Base-by-base conservation (phyloP, 495 filamentous ascomycete genomes). In the Aspergillus olivimuriae region DNA sequence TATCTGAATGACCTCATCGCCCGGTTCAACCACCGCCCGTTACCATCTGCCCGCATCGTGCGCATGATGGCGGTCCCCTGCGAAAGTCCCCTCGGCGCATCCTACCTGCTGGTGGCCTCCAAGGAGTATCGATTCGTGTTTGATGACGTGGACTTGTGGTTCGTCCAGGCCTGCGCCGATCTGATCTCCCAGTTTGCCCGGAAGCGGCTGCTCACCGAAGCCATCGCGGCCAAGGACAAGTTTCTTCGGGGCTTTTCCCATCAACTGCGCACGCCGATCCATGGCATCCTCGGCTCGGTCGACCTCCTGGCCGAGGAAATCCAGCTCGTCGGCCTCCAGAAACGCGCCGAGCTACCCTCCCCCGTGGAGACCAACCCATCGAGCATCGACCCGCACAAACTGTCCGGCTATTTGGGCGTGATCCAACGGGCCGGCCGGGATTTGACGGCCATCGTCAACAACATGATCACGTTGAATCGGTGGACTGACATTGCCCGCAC, bases 261-360 rank as follows among this genome's bases (percentile, higher is more conserved):
- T 16, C 44, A 53, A 17, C 39, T 51, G 10, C 44, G 44, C 12
- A 43, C 31, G 15, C 48, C 44, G 1, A 26, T 51, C 4, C 48
- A 51, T 36, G 48, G 48, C 1, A 51, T 51, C 19, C 33, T 51
- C 2, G 48, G 48, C 4, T 46, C 23, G 23, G 38, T 33, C 14
- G 43, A 51, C 33, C 24, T 51, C 5, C 39, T 51, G 12, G 18
- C n/a, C n/a, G 48, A 51, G 24, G 24, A 28, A 11, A 11, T 28
- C 5, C 24, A 28, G 24, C 11, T 11, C 24, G 11, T 11, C 5
- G 11, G 11, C 5, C 24, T 28, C 11, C 6, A 28, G 6, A 5
- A 28, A 28, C 6, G 11, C 24, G 24, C 24, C 6, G 24, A 6
- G 11, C 24, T 11, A 11, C 5, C 11, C 6, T 28, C 24, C 5